Conservation (phyloP, 2,329 filamentous ascomycete species). For the Gliomastix tumulicola region DNA sequence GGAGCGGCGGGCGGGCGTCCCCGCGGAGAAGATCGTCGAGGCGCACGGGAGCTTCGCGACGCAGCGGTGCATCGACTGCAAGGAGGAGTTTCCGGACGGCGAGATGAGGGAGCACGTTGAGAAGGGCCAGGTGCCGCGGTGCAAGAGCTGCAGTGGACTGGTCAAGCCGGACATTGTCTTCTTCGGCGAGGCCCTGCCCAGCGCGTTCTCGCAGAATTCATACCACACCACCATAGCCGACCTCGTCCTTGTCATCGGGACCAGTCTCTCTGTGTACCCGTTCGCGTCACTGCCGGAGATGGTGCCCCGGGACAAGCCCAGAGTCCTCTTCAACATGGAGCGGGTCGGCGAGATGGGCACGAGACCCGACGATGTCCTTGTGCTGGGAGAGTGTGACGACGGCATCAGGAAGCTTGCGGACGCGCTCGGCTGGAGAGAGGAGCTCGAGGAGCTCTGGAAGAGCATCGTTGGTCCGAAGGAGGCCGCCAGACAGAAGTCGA, state of each 20-base stretch:
- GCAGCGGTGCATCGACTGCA: slow-evolving; percentile 89
- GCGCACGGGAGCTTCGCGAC: slow-evolving; percentile 92
- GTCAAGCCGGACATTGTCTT: slow-evolving; percentile 96
- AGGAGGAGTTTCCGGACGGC: slow-evolving; percentile 61
- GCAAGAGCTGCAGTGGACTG: slow-evolving; percentile 63
- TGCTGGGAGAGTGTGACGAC: slow-evolving; percentile 76
- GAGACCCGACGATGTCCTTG: slow-evolving; percentile 74
- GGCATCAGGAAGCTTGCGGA: slow-evolving; percentile 74
- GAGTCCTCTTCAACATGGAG: slow-evolving; percentile 84
- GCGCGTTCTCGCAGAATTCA: slow-evolving; percentile 23
- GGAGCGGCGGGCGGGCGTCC: slow-evolving; percentile 80
- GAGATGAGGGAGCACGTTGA: slow-evolving; percentile 66
- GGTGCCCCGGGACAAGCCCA: slow-evolving; percentile 55
- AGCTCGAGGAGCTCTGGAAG: slow-evolving; percentile 73
- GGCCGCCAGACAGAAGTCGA: slow-evolving; percentile 37
- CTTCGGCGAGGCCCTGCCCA: slow-evolving; percentile 66
- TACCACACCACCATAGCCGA: slow-evolving; percentile 56
- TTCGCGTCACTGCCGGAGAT: slow-evolving; percentile 75
- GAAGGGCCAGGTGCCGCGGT: slow-evolving; percentile 63
- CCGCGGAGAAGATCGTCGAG: slow-evolving; percentile 75
- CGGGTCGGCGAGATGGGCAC: slow-evolving; percentile 72
- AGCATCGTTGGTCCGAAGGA: slow-evolving; percentile 56
- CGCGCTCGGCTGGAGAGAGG: slow-evolving; percentile 76
- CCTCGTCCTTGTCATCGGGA: slow-evolving; percentile 79
- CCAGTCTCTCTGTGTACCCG: slow-evolving; percentile 79